Evolutionary conservation across 176 grass and related monocot genomes (phyloP).

Genomic region (Oryza punctata): DNA sequence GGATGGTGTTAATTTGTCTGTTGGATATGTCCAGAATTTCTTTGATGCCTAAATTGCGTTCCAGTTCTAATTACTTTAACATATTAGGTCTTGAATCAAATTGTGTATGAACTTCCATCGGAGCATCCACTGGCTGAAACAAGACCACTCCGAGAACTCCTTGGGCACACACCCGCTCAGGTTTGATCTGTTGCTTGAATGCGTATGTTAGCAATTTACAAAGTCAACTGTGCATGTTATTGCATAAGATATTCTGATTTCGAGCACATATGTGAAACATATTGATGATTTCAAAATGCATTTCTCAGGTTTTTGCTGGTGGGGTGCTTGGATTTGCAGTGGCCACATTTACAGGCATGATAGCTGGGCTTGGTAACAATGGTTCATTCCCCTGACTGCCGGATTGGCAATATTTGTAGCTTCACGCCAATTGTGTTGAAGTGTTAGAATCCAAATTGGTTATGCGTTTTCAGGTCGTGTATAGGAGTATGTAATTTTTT

Average conservation of each 20-base stretch:
- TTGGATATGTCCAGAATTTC: not conserved
- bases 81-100: slow-evolving; percentile 91
- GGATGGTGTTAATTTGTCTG: not conserved
- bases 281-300: not conserved
- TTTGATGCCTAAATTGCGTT: not conserved
- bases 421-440: slow-evolving; percentile 23
- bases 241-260: not conserved
- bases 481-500: slow-evolving; percentile 25
- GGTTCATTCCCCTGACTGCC: slow-evolving; percentile 46
- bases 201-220: not conserved
- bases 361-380: slow-evolving; percentile 43
- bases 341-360: slow-evolving; percentile 63
- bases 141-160: slow-evolving; percentile 84
- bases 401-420: slow-evolving; percentile 28
- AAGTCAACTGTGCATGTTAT: no score
- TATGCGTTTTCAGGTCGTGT: slow-evolving; percentile 26
- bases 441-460: slow-evolving; percentile 42
- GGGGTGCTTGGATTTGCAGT: slow-evolving; percentile 75
- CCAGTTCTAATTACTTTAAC: slow-evolving; percentile 35
- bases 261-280: not conserved
- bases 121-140: slow-evolving; percentile 92
- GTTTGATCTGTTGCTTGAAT: slow-evolving; percentile 50
- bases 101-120: slow-evolving; percentile 88
- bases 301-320: slow-evolving; percentile 65
- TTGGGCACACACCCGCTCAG: slow-evolving; percentile 89